Percentiles rank a stretch among this genome's conserved stretches.
phyloP scores from a whole-genome alignment of 1,284 basidiomycete species.

The Ceratobasidium sp. region DNA sequence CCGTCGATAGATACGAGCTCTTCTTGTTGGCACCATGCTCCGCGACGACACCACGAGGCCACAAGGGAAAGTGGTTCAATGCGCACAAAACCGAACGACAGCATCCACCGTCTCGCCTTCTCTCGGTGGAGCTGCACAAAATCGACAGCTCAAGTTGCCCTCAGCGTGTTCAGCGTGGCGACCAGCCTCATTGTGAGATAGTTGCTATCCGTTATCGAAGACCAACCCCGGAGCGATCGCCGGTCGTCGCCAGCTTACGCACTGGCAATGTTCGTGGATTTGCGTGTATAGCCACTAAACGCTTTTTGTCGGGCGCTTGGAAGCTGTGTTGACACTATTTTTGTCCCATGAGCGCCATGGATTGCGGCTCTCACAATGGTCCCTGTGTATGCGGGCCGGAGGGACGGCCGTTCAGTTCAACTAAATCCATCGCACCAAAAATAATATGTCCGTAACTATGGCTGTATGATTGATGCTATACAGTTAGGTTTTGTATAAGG shows the following conservation, averaged over 20 bases:
- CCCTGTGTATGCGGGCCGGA: not conserved
- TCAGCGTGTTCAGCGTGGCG: too few relatives aligned
- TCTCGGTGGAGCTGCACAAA: too few relatives aligned
- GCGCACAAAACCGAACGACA: not conserved
- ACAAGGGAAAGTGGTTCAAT: conserved; percentile 2
- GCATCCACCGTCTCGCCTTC: not conserved
- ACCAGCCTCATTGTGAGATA: not conserved
- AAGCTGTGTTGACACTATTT: conserved; percentile 20
- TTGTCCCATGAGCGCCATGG: not conserved
- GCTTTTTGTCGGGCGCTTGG: not conserved
- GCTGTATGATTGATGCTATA: not conserved
- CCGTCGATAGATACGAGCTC: not conserved
- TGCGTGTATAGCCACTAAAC: not conserved
- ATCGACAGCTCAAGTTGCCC: too few relatives aligned
- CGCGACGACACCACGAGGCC: conserved; percentile 1
- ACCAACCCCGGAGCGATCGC: not conserved
- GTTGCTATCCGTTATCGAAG: not conserved
- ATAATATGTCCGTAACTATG: not conserved
- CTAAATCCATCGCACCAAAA: not conserved
- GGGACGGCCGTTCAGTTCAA: not conserved
- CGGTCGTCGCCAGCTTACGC: too few relatives aligned
- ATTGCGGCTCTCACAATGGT: not conserved
- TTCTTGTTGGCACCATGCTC: not conserved
- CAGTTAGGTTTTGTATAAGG: not conserved
- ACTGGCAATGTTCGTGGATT: not conserved